phyloP scores from a whole-genome alignment of 148 eudicot species.

The Pouteria glomerata region DNA sequence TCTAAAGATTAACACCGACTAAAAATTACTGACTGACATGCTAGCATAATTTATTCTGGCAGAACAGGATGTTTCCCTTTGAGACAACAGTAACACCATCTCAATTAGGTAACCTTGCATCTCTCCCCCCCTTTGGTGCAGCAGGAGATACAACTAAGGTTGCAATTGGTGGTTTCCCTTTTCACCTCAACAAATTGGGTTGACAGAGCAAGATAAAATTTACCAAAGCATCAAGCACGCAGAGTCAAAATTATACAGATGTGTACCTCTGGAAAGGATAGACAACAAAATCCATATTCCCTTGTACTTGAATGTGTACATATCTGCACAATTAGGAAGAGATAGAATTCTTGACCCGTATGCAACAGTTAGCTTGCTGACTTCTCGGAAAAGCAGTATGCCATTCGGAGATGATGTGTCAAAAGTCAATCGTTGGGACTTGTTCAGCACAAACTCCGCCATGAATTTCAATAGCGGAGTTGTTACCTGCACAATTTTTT shows the following conservation, averaged over 20 bases:
- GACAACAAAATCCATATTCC: slow-evolving; percentile 93
- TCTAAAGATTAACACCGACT: neutral
- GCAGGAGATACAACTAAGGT: neutral
- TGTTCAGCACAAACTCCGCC: slow-evolving; percentile 95
- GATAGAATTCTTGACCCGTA: slow-evolving; percentile 82
- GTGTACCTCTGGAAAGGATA: slow-evolving; percentile 78
- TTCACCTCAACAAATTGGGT: neutral
- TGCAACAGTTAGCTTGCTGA: slow-evolving; percentile 89
- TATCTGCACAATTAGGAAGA: slow-evolving; percentile 60
- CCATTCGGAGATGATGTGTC: slow-evolving; percentile 97
- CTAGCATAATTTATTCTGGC: neutral
- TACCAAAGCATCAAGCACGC: neutral
- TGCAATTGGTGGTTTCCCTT: neutral
- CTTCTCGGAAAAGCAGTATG: slow-evolving; percentile 95
- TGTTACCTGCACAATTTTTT: slow-evolving; percentile 59
- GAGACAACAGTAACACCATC: neutral
- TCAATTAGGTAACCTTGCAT: neutral
- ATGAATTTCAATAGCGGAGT: slow-evolving; percentile 89
- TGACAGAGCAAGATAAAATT: neutral
- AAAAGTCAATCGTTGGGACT: slow-evolving; percentile 88
- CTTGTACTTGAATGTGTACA: slow-evolving; percentile 90
- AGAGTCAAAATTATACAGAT: neutral
- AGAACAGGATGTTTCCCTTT: neutral
- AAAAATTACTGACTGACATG: too few relatives aligned
- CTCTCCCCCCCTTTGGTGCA: neutral